Evolutionary conservation across 192 early-diverging fungal species (phyloP).

Genomic region (Linnemannia hyalina): DNA sequence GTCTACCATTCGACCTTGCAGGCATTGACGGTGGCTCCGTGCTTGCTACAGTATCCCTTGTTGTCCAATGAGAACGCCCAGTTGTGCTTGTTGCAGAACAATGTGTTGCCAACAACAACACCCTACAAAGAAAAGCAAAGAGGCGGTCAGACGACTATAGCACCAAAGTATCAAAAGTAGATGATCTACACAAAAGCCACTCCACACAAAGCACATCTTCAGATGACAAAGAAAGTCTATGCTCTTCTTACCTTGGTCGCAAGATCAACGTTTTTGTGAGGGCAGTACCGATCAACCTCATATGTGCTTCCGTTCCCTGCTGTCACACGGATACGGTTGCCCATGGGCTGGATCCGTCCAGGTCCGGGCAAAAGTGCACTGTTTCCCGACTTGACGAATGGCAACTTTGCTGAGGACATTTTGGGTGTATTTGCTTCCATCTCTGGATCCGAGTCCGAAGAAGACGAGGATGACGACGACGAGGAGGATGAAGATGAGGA

Average conservation of each 20-base stretch:
- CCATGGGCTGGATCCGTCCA: slow-evolving; percentile 46
- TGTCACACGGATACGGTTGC: slow-evolving; percentile 61
- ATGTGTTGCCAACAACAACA: slow-evolving; percentile 62
- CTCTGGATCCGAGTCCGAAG: slow-evolving; percentile 40
- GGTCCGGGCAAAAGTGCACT: slow-evolving; percentile 27
- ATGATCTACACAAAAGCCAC: not conserved
- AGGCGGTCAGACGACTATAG: not conserved
- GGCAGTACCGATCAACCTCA: slow-evolving; percentile 69
- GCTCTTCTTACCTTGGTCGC: slow-evolving; percentile 45
- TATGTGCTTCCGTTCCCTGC: slow-evolving; percentile 60
- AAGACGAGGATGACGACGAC: slow-evolving; percentile 21
- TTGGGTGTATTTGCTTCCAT: slow-evolving; percentile 18
- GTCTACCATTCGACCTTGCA: slow-evolving; percentile 62
- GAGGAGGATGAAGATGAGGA: slow-evolving; percentile 31
- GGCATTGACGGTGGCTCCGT: slow-evolving; percentile 55
- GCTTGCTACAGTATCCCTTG: slow-evolving; percentile 54
- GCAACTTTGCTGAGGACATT: slow-evolving; percentile 6
- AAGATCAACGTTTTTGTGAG: slow-evolving; percentile 63
- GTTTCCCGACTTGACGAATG: slow-evolving; percentile 33
- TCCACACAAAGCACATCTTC: not conserved
- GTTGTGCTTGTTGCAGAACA: slow-evolving; percentile 66
- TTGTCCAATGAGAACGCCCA: slow-evolving; percentile 58
- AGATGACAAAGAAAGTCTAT: not conserved
- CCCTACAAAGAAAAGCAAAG: slow-evolving; percentile 41
- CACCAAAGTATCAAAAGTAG: not conserved